A percentile compares a stretch with the other conserved stretches of the same genome.
These are phyloP conservation scores for Kwoniella mangroviensis DNA, from an alignment of 768 basidiomycete genomes.

Conservation along the genomic window DNA sequence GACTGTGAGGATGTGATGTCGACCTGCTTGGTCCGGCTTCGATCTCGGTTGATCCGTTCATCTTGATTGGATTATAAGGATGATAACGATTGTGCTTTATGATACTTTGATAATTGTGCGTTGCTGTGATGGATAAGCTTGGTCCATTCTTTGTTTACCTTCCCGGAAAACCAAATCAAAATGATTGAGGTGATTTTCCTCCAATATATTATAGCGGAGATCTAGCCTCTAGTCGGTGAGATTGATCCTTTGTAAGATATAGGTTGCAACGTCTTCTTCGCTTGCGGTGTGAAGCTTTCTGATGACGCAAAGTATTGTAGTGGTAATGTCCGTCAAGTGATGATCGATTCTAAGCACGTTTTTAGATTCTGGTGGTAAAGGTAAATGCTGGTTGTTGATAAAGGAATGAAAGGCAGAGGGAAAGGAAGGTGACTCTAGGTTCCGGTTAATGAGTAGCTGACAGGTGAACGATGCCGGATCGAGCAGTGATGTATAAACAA, in stretches of 20 bases:
- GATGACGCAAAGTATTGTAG: background rate
- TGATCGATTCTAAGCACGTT: background rate
- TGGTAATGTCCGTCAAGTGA: background rate
- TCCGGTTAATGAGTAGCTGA: background rate
- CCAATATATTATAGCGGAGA: too few relatives aligned
- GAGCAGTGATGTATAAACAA: too few relatives aligned
- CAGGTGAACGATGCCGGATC: background rate
- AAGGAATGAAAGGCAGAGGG: background rate
- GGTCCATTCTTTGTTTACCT: too few relatives aligned
- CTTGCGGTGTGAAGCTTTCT: background rate
- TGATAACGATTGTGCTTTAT: background rate
- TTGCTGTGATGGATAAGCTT: background rate
- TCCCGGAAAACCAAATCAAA: too few relatives aligned
- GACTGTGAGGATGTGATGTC: background rate
- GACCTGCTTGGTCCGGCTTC: slow-evolving; percentile 23
- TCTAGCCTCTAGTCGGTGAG: too few relatives aligned
- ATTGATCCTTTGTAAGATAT: background rate
- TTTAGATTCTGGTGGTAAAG: background rate
- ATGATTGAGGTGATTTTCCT: too few relatives aligned
- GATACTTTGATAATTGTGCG: background rate
- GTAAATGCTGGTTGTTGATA: background rate
- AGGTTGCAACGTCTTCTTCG: background rate
- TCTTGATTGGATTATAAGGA: background rate
- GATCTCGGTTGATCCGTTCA: slow-evolving; percentile 1
- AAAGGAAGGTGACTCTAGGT: background rate